Evolutionary conservation across 495 filamentous ascomycete genomes (phyloP), one percentile per base, ranked within the genome.

Genomic region (Trichocladium antarcticum): DNA sequence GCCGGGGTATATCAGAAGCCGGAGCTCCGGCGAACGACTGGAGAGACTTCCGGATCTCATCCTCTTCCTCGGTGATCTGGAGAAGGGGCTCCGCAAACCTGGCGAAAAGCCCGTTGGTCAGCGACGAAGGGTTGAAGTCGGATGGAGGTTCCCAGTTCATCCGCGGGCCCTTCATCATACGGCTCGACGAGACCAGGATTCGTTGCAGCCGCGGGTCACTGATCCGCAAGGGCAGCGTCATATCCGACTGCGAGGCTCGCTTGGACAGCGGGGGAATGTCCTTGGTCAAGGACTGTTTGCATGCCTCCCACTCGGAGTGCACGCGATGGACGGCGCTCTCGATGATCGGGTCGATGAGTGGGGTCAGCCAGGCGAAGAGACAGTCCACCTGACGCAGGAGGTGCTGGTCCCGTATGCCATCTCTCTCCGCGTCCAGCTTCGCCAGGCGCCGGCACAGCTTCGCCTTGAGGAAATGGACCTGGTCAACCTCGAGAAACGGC

Each of bases 391-490:
- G 42, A 21, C 5, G 9, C 15, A 34, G 11, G 11, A 8, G 8
- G 17, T 24, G 3, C 28, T 10, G 20, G 3, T 32, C n/a, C 28
- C 39, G 17, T 22, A 37, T 17, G 17, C 22, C 29, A 32, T 5
- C 41, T 9, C 38, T 55, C 20, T 75, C 67, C 12, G 53, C 43
- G 31, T 82, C 74, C 6, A 84, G 36, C 57, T 85, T 83, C 6
- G 70, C 74, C 37, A 83, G 62, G 12, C 81, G 78, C 24, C 79
- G 74, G 48, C 74, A 76, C 8, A 85, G 65, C 50, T 84, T 84
- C 12, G 68, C 45, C 34, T 47, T 74, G 0, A 80, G 63, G 16
- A 68, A 68, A 15, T 62, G 53, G 1, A 56, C 38, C 22, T 55
- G 39, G 1, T 51, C 50, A 11, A 22, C 15, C 6, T 46, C 34